Evolutionary conservation across 768 basidiomycete genomes (phyloP), one percentile per base, ranked within the genome.

Genomic region (Obba rivulosa): DNA sequence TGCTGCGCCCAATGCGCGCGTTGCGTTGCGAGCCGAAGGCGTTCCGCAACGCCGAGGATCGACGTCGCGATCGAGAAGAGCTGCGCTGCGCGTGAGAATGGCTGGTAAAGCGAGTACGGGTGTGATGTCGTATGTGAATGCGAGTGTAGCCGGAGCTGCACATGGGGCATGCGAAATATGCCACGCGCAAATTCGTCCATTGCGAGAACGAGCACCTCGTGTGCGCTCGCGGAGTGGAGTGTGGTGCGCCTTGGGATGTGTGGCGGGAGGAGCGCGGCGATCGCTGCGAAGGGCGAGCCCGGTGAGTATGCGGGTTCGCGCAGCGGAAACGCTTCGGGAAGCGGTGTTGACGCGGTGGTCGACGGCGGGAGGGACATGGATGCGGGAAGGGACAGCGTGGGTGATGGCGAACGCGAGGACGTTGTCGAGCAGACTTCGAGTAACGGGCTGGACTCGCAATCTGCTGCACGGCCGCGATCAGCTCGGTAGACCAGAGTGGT

Each of bases 161-260:
- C 51, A 52, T 48, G 48, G 1, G 83, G 84, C 83, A 84, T 83
- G 60, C 83, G 78, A 59, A 86, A 79, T 48, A 85, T 83, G 5
- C 82, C 84, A 17, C 82, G 69, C 4, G 76, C 76, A 59, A 85
- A 83, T 52, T 84, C 83, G 61, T 85, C 84, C 69, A 81, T 79
- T 8, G 84, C 82, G 25, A 82, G 69, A 14, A 73, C 62, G 63
- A 84, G 66, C 36, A 85, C 61, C 38, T 81, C 80, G 60, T 77
- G 63, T 5, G 78, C 68, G 14, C 66, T 61, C 3, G 71, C 67
- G 4, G 59, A 61, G 16, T 65, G 56, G 8, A 81, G 62, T 9
- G 71, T 65, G 66, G 79, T 73, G 41, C 78, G 71, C 9, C 69
- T 64, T 13, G 77, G 75, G 17, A 75, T 61, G 28, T 31, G 28